These are phyloP conservation scores for Violaceomyces palustris DNA, from an alignment of 1,284 basidiomycete genomes.

Conservation along the genomic window DNA sequence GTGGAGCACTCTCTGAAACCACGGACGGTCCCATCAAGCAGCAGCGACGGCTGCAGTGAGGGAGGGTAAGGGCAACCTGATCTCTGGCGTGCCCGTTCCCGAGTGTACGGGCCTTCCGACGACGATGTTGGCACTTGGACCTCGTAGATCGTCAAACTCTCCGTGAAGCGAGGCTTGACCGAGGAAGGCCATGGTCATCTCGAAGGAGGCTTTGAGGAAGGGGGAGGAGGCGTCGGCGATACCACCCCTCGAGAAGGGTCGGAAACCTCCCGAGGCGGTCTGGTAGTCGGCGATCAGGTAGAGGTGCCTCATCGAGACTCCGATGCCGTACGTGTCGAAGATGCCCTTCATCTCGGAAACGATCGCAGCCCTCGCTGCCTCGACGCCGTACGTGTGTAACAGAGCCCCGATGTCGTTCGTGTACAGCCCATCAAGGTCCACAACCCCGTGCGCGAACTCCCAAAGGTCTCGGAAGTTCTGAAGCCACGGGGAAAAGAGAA, in stretches of 20 bases:
- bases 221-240: slow-evolving; percentile 86
- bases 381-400: slow-evolving; percentile 70
- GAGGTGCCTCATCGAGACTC: slow-evolving; percentile 87
- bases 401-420: slow-evolving; percentile 96
- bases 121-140: slow-evolving; percentile 86
- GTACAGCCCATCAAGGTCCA: slow-evolving; percentile 78
- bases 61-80: slow-evolving; percentile 28
- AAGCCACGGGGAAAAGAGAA: neutral
- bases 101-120: slow-evolving; percentile 55
- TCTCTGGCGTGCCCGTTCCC: slow-evolving; percentile 44
- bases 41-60: slow-evolving; percentile 11
- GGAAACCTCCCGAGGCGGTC: slow-evolving; percentile 96
- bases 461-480: slow-evolving; percentile 90
- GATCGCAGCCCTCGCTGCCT: slow-evolving; percentile 55
- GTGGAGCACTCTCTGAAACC: too few species aligned
- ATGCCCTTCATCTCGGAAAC: slow-evolving; percentile 77
- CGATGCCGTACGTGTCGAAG: slow-evolving; percentile 92
- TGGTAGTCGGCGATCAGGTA: slow-evolving; percentile 97
- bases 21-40: slow-evolving; percentile 1
- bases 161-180: slow-evolving; percentile 90
- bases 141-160: slow-evolving; percentile 85
- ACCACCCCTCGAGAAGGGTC: slow-evolving; percentile 94
- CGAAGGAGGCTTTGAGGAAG: slow-evolving; percentile 91
- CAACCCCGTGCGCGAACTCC: slow-evolving; percentile 72
- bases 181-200: slow-evolving; percentile 92